Evolutionary conservation across 305 asterid genomes (phyloP).

Genomic region (Nicotiana rustica): DNA sequence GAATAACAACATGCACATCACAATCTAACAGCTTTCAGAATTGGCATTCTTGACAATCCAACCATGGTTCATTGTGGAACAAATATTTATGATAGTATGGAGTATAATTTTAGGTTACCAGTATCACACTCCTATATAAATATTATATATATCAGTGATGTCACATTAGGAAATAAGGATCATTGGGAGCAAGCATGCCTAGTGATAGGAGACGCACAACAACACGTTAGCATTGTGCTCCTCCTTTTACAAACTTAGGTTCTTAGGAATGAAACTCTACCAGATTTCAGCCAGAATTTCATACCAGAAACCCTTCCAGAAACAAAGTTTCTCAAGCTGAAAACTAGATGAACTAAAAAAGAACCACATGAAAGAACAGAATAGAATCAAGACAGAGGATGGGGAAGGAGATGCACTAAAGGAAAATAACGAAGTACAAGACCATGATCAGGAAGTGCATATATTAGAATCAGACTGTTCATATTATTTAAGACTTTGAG

Average conservation of each 20-base stretch:
- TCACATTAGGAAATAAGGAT: background rate
- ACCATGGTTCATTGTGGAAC: conserved; percentile 14
- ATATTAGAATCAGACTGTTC: conserved; percentile 8
- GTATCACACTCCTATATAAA: conserved; percentile 17
- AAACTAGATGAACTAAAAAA: conserved; percentile 14
- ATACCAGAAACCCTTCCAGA: background rate
- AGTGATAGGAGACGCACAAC: background rate
- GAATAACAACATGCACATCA: conserved; percentile 23
- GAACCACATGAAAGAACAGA: conserved; percentile 15
- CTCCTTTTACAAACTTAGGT: background rate
- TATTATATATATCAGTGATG: background rate
- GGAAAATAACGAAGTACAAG: background rate
- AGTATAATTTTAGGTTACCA: background rate
- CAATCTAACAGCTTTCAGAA: background rate
- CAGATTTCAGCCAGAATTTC: background rate
- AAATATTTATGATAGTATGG: conserved; percentile 4
- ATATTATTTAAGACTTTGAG: background rate
- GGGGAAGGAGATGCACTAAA: conserved; percentile 2
- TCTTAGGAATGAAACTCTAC: background rate
- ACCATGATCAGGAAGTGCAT: background rate
- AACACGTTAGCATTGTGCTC: background rate
- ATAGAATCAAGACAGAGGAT: conserved; percentile 6
- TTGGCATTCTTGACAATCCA: conserved; percentile 24
- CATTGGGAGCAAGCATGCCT: background rate
- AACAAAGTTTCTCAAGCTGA: conserved; percentile 9